Base-by-base conservation (phyloP, 129 eudicot genomes). In the Chrysanthemum lavandulifolium region DNA sequence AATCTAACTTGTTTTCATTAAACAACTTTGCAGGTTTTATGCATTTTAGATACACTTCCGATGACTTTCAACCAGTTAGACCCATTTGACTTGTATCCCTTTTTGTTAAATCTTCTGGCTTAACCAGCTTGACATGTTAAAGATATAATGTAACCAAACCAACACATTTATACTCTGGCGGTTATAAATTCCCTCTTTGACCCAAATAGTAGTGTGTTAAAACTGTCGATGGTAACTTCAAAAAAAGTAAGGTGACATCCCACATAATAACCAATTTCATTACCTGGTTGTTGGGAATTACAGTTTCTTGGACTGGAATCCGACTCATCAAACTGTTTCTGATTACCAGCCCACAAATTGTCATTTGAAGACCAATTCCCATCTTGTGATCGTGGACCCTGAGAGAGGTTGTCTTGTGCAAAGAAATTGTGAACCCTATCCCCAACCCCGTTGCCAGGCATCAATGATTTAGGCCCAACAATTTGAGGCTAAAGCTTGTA, bases 361-460 rank as follows among this genome's bases (percentile, higher is more conserved):
- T 78, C 87, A 73, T 77, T 85, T 47, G 71, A 50, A 2, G 89
- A 81, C 96, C 96, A 92, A 58, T 82, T 92, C 72, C 84, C 94
- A 10, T 87, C 98, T 47, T 79, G 94, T 53, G 89, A 75, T 27
- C 86, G 88, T 68, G 84, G 90, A 68, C 86, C 84, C 76, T 82
- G 91, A 43, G 88, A 74, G 61, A 83, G 69, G 77, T 78, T 84
- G 59, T 88, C 97, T 79, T 93, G 96, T 6, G 91, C 93, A 81
- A 93, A 89, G 77, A 93, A 93, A 84, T 93, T 93, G 86, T 93
- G 97, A 69, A 93, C 92, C 92, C 92, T 87, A 73, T 93, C 98
- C 68, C 97, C 96, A 86, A 80, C 83, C 81, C 88, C 92, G 89
- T 93, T 90, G 79, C 98, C 98, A 89, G 96, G 90, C 96, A 93